These are phyloP conservation scores for Aspergillus fumigatiaffinis DNA, from an alignment of 2,329 filamentous ascomycete species.

Conservation along the genomic window DNA sequence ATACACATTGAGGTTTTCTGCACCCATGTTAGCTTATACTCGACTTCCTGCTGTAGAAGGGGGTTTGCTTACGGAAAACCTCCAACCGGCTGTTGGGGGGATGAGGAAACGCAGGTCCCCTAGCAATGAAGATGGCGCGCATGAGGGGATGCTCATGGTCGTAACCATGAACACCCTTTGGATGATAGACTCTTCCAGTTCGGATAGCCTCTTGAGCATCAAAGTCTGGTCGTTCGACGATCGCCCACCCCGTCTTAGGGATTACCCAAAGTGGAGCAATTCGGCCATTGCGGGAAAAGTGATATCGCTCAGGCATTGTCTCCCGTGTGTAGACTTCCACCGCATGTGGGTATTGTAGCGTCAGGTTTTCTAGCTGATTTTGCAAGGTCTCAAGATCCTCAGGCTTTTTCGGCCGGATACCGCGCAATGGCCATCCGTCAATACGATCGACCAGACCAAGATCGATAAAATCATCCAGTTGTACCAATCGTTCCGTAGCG, in stretches of 20 bases:
- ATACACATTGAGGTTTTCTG: constrained; percentile 93
- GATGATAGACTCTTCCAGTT: constrained; percentile 67
- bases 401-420: constrained; percentile 72
- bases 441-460: constrained; percentile 71
- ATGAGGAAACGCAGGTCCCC: constrained; percentile 89
- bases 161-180: constrained; percentile 86
- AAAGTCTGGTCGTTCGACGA: constrained; percentile 77
- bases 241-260: constrained; percentile 87
- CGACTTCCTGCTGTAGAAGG: neutral
- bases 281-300: constrained; percentile 80
- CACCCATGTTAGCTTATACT: constrained; percentile 1
- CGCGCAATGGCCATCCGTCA: constrained; percentile 92
- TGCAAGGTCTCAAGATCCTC: constrained; percentile 66
- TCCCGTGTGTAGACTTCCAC: constrained; percentile 83
- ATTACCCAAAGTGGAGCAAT: constrained; percentile 96
- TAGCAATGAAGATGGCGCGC: constrained; percentile 90
- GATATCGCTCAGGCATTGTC: constrained; percentile 88
- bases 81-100: constrained; percentile 73
- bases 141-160: constrained; percentile 93
- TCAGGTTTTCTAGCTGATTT: constrained; percentile 52
- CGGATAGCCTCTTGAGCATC: constrained; percentile 64
- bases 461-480: constrained; percentile 86
- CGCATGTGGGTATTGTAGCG: constrained; percentile 55
- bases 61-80: constrained; percentile 68
- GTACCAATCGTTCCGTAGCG: constrained; percentile 71